These are phyloP conservation scores for Triticum dicoccoides DNA, from an alignment of 176 grass and related monocot species.

Conservation along the genomic window DNA sequence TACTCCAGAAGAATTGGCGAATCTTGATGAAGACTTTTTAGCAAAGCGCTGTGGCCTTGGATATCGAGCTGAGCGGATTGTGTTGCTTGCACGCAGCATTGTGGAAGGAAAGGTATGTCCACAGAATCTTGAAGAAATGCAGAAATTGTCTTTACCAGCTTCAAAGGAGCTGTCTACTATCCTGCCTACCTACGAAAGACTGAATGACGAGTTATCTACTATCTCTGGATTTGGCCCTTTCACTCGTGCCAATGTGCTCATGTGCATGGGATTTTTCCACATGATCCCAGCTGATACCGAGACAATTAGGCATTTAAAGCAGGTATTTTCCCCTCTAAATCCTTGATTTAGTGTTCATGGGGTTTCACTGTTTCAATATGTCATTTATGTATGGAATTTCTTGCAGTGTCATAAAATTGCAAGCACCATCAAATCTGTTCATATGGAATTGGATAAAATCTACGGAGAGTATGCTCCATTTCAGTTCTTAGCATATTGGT, in stretches of 20 bases:
- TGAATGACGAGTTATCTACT: constrained; percentile 44
- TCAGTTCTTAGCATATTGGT: constrained; percentile 93
- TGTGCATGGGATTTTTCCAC: constrained; percentile 86
- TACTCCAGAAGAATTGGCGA: constrained; percentile 55
- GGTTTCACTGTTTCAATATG: not conserved
- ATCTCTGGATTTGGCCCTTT: constrained; percentile 78
- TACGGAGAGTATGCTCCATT: constrained; percentile 69
- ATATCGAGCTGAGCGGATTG: constrained; percentile 62
- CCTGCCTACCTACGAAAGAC: constrained; percentile 26
- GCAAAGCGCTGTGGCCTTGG: constrained; percentile 58
- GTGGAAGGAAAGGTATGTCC: constrained; percentile 47
- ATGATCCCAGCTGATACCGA: constrained; percentile 67
- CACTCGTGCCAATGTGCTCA: constrained; percentile 71
- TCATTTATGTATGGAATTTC: constrained; percentile 1
- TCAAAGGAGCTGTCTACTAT: constrained; percentile 30
- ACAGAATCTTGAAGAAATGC: constrained; percentile 51
- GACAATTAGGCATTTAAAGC: constrained; percentile 77
- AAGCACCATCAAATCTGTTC: constrained; percentile 37
- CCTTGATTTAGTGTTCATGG: not conserved
- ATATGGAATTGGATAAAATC: constrained; percentile 49
- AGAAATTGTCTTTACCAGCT: constrained; percentile 17
- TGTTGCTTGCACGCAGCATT: constrained; percentile 58
- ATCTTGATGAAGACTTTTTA: constrained; percentile 44
- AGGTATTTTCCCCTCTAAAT: constrained; percentile 5
- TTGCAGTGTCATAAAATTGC: constrained; percentile 60